Conservation (phyloP, 139 green algal genomes). For the Trebouxia sp. region DNA sequence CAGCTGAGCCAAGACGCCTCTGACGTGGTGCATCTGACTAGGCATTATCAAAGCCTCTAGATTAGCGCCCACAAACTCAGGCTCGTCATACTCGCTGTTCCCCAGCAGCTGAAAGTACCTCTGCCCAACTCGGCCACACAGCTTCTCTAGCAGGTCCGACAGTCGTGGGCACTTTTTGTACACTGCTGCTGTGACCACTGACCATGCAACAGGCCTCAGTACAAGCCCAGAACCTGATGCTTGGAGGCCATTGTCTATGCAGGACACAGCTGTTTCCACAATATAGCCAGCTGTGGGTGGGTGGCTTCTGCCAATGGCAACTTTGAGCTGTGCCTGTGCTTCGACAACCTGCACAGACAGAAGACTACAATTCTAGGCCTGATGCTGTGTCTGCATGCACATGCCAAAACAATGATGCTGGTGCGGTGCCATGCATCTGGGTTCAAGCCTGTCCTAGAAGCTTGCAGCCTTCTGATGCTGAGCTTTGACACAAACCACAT, state of each 20-base stretch:
- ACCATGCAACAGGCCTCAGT: neutral
- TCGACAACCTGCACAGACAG: neutral
- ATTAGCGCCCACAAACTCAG: neutral
- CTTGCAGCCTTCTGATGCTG: too few species aligned
- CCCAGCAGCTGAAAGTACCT: conserved; percentile 9
- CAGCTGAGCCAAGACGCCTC: neutral
- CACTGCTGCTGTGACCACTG: neutral
- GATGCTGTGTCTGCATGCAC: too few species aligned
- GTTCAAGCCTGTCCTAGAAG: too few species aligned
- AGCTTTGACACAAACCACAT: too few species aligned
- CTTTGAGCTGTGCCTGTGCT: neutral
- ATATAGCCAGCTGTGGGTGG: neutral
- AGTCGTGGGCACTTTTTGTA: neutral
- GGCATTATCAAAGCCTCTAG: neutral
- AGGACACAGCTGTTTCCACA: neutral
- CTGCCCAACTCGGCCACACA: conserved; percentile 4
- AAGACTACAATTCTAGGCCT: neutral
- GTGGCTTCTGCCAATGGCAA: neutral
- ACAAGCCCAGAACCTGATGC: neutral
- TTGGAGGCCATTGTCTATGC: neutral
- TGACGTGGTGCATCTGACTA: neutral
- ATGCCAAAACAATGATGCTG: too few species aligned
- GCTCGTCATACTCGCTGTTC: neutral
- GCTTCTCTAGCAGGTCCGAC: neutral
- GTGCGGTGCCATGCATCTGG: too few species aligned